Conservation (phyloP, 1,284 basidiomycete genomes). For the Xerocomus nothofagi region DNA sequence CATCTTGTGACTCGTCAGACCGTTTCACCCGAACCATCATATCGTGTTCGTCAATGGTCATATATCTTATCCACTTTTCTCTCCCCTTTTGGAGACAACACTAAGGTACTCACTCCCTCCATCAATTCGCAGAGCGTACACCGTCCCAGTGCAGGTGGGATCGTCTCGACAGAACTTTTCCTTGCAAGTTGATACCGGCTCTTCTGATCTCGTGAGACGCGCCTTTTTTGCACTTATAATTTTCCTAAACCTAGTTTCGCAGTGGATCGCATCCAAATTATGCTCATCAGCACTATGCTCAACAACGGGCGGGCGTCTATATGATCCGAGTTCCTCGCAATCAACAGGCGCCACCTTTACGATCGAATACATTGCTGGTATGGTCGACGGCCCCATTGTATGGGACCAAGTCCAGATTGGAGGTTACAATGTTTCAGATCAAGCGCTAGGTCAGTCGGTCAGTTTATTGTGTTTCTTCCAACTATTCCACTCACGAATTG, state of each 20-base stretch:
- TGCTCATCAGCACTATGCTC: conserved; percentile 52
- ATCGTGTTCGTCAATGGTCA: background rate
- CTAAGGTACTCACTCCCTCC: background rate
- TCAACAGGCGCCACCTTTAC: conserved; percentile 43
- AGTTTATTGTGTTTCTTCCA: background rate
- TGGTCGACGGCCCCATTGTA: conserved; percentile 57
- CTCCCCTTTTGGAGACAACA: background rate
- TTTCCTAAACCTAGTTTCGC: conserved; percentile 1
- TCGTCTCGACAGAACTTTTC: conserved; percentile 47
- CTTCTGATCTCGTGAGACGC: conserved; percentile 65
- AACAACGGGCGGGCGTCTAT: conserved; percentile 44
- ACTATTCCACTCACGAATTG: conserved; percentile 6
- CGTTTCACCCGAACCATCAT: background rate
- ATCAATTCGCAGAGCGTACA: conserved; percentile 52
- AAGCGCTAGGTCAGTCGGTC: conserved; percentile 58
- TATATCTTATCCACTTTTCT: background rate
- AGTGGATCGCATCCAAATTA: conserved; percentile 66
- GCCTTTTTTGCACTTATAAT: conserved; percentile 2
- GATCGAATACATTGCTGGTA: conserved; percentile 60
- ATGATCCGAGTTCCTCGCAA: conserved; percentile 50
- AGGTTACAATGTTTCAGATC: conserved; percentile 55
- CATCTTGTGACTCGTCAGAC: too few species aligned
- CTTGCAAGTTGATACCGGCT: conserved; percentile 74
- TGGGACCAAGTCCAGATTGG: conserved; percentile 65
- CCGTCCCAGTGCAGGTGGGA: conserved; percentile 56